These are phyloP conservation scores for Apiosordaria backusii DNA, from an alignment of 495 filamentous ascomycete genomes.

Conservation along the genomic window DNA sequence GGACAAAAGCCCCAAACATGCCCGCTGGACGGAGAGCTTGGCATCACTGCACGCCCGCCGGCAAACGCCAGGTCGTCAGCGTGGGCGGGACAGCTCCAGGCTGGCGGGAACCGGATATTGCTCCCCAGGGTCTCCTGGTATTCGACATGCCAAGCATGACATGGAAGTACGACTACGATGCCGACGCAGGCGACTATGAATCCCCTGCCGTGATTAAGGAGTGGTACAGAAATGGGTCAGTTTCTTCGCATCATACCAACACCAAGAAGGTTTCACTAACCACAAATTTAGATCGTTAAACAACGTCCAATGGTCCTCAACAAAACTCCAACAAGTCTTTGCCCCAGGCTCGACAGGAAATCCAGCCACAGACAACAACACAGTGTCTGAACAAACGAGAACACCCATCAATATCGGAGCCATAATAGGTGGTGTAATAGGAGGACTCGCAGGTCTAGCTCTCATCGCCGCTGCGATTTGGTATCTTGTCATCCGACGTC, in stretches of 20 bases:
- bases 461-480: background rate
- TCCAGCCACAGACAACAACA: background rate
- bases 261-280: background rate
- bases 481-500: background rate
- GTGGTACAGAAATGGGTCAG: background rate
- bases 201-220: background rate
- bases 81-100: background rate
- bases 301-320: background rate
- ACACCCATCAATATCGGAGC: background rate
- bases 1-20: background rate
- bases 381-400: background rate
- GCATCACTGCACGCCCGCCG: background rate
- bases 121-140: background rate
- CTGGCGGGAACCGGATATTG: background rate
- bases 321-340: conserved; percentile 1
- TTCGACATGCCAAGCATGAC: conserved; percentile 3
- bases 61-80: conserved; percentile 1
- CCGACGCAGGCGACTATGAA: background rate
- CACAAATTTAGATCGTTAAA: background rate
- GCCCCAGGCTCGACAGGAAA: background rate
- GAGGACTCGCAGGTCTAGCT: background rate
- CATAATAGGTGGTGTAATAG: background rate
- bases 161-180: background rate
- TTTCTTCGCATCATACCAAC: background rate
- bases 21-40: background rate